These are phyloP conservation scores for Aspergillus nomiae DNA, from an alignment of 2,329 filamentous ascomycete genomes.

Conservation along the genomic window DNA sequence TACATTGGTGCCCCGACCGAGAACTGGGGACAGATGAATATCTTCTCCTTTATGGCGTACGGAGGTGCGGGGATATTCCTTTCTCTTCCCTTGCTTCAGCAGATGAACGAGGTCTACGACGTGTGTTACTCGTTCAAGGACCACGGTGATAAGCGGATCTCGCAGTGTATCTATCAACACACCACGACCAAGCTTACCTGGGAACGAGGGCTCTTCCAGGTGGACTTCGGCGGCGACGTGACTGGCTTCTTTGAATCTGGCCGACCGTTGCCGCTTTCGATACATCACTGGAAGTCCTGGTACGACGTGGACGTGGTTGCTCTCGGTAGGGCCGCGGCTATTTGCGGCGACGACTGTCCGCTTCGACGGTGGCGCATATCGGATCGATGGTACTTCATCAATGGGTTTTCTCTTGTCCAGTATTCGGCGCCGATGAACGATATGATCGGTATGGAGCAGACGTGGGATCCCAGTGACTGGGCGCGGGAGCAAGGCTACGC, in stretches of 20 bases:
- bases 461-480: slow-evolving; percentile 47
- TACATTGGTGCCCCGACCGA: slow-evolving; percentile 60
- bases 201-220: slow-evolving; percentile 55
- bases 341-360: slow-evolving; percentile 19
- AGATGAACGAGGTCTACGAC: slow-evolving; percentile 50
- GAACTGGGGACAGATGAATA: slow-evolving; percentile 50
- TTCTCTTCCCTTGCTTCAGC: slow-evolving; percentile 50
- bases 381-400: slow-evolving; percentile 42
- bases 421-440: slow-evolving; percentile 48
- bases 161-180: slow-evolving; percentile 55
- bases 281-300: slow-evolving; percentile 12
- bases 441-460: slow-evolving; percentile 50
- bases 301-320: slow-evolving; percentile 16
- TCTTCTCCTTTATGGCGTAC: slow-evolving; percentile 58
- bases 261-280: slow-evolving; percentile 41
- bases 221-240: slow-evolving; percentile 56
- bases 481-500: slow-evolving; percentile 44
- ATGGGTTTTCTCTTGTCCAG: slow-evolving; percentile 56
- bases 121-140: slow-evolving; percentile 48
- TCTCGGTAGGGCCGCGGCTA: slow-evolving; percentile 12
- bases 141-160: slow-evolving; percentile 55
- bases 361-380: slow-evolving; percentile 18
- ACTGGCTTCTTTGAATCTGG: slow-evolving; percentile 61
- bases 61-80: slow-evolving; percentile 61
- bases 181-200: slow-evolving; percentile 55